Evolutionary conservation across 257 asterid genomes (phyloP), one percentile per base, ranked within the genome.

Genomic region (Jasminum sambac): DNA sequence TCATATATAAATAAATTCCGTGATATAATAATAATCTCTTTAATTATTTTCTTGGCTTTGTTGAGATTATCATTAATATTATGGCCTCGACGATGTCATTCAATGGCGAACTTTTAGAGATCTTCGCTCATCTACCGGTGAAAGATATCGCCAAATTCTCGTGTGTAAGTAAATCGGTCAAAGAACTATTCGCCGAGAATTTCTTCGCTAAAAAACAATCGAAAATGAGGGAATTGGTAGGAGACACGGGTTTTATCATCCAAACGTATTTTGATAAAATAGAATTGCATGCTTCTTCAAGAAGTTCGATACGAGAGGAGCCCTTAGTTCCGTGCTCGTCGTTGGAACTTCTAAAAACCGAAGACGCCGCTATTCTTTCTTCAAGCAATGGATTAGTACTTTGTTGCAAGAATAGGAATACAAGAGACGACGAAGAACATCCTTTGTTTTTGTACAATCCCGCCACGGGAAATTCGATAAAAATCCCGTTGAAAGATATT

Each of bases 381-480:
- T 68, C 79, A 5, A 46, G 66, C 25, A 75, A 75, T 6, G 66
- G 74, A n/a, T n/a, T n/a, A 2, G 30, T 75, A 38, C 66, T 68
- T 24, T 68, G 74, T 11, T 36, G 64, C 2, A 48, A 48, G 50
- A 63, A n/a, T n/a, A n/a, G 46, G n/a, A n/a, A n/a, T 38, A 7
- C 0, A 2, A 21, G 0, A 13, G 4, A 48, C 0, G 5, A 11
- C 0, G 4, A 21, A n/a, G n/a, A n/a, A 11, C 2, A 11, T 1
- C 46, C 48, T 9, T 39, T 74, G 11, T 37, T 61, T 16, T 0
- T 68, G 9, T 48, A 48, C 12, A 75, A 68, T 52, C 75, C 72
- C 2, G 40, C 74, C 5, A 75, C 66, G 14, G 8, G 2, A 50
- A 38, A 23, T n/a, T 38, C 8, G 5, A 1, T 48, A 4, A 10